These are phyloP conservation scores for Chalciporus chontae DNA, from an alignment of 768 basidiomycete genomes.

Conservation along the genomic window DNA sequence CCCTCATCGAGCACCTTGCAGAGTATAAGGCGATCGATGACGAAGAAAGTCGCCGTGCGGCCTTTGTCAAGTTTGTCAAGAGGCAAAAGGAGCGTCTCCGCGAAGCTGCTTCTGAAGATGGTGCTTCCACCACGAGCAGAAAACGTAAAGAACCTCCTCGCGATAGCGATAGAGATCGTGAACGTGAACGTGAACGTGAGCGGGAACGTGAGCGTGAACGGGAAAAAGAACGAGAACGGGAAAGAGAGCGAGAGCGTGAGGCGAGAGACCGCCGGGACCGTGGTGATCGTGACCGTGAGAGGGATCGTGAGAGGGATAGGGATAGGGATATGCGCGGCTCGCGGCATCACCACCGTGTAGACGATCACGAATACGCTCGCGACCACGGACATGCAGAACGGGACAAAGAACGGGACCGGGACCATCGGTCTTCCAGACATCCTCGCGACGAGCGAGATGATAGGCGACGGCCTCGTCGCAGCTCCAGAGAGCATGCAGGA, in stretches of 20 bases:
- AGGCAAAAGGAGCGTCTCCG: constrained; percentile 89
- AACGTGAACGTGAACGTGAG: constrained; percentile 36
- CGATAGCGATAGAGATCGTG: constrained; percentile 49
- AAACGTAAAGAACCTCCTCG: constrained; percentile 70
- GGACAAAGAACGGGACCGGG: constrained; percentile 39
- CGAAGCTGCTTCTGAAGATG: constrained; percentile 76
- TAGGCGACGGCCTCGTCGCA: constrained; percentile 40
- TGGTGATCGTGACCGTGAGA: constrained; percentile 40
- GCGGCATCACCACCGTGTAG: constrained; percentile 33
- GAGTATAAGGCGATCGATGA: constrained; percentile 89
- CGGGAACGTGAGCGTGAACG: constrained; percentile 30
- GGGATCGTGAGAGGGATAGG: constrained; percentile 39
- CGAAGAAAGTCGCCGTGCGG: constrained; percentile 76
- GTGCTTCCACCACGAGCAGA: constrained; percentile 73
- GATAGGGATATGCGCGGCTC: constrained; percentile 39
- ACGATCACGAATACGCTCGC: constrained; percentile 33
- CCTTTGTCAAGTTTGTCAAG: constrained; percentile 86
- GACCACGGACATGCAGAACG: constrained; percentile 32
- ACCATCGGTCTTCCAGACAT: constrained; percentile 42
- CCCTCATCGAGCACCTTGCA: constrained; percentile 74
- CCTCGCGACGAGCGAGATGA: constrained; percentile 59
- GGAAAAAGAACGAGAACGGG: constrained; percentile 25
- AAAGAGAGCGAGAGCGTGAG: constrained; percentile 26
- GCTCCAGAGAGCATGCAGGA: constrained; percentile 35
- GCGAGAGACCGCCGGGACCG: constrained; percentile 37